Conservation (phyloP, 2,329 filamentous ascomycete species). For the Hymenoscyphus linearis region DNA sequence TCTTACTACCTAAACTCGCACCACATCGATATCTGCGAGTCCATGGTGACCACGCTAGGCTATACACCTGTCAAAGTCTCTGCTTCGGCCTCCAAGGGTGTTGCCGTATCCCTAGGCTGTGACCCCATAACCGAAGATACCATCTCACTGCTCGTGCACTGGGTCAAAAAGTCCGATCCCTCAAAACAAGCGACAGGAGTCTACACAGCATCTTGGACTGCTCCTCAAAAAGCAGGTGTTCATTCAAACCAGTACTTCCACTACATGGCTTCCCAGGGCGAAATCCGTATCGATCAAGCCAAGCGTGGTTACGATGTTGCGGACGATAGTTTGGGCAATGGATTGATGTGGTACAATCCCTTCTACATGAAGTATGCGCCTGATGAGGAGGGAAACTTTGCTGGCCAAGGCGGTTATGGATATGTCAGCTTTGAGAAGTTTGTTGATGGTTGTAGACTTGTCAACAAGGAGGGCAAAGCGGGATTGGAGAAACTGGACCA, state of each 20-base stretch:
- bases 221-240: slow-evolving; percentile 87
- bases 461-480: slow-evolving; percentile 69
- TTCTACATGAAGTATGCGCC: slow-evolving; percentile 95
- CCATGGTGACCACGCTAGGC: slow-evolving; percentile 70
- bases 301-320: slow-evolving; percentile 93
- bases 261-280: slow-evolving; percentile 78
- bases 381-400: slow-evolving; percentile 92
- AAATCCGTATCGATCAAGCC: slow-evolving; percentile 86
- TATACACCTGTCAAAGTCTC: slow-evolving; percentile 76
- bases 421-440: slow-evolving; percentile 97
- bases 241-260: slow-evolving; percentile 98
- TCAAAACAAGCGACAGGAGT: slow-evolving; percentile 75
- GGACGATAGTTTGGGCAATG: slow-evolving; percentile 63
- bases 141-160: slow-evolving; percentile 84
- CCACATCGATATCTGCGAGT: slow-evolving; percentile 89
- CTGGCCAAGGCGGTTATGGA: slow-evolving; percentile 84
- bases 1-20: slow-evolving; percentile 95
- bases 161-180: slow-evolving; percentile 67
- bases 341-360: slow-evolving; percentile 81
- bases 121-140: slow-evolving; percentile 82
- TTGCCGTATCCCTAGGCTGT: slow-evolving; percentile 74
- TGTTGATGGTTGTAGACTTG: slow-evolving; percentile 73
- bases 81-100: slow-evolving; percentile 71
- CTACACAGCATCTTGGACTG: slow-evolving; percentile 93
- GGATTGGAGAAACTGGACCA: slow-evolving; percentile 73